A percentile compares a stretch with the other conserved stretches of the same genome.
Conservation (phyloP, 257 asterid species). For the Solanum bulbocastanum region DNA sequence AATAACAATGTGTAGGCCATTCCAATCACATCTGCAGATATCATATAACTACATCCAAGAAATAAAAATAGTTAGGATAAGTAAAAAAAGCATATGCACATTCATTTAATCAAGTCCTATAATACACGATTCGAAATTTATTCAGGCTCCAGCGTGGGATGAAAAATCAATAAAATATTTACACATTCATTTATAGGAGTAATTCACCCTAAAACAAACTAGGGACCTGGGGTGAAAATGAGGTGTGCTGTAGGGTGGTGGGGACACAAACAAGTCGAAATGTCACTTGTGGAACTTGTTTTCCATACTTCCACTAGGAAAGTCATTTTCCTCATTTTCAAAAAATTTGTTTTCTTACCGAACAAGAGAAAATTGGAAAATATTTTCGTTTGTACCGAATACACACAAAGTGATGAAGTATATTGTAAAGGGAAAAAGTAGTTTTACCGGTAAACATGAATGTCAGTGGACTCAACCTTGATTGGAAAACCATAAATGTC, state of each 20-base stretch:
- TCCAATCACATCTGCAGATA: constrained; percentile 1
- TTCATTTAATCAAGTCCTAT: neutral
- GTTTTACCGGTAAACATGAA: neutral
- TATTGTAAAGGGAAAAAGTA: neutral
- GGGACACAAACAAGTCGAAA: neutral
- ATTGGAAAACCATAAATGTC: neutral
- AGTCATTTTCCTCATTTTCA: neutral
- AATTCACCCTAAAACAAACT: too few species aligned
- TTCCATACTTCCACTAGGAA: neutral
- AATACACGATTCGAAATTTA: neutral
- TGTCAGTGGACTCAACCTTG: neutral
- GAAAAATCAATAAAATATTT: neutral
- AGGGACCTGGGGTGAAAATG: neutral
- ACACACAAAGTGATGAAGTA: neutral
- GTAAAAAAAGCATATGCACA: neutral
- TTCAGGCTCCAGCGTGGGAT: neutral
- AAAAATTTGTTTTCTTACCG: too few species aligned
- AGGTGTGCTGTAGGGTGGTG: neutral
- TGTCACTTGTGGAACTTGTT: neutral
- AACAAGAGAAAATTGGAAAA: too few species aligned
- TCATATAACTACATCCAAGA: neutral
- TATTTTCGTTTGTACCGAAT: too few species aligned
- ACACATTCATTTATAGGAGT: too few species aligned
- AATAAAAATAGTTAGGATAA: neutral
- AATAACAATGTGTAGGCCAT: neutral